A percentile compares a stretch with the other conserved stretches of the same genome.
Evolutionary conservation across 176 grass and related monocot genomes (phyloP).

Genomic region (Panicum miliaceum): DNA sequence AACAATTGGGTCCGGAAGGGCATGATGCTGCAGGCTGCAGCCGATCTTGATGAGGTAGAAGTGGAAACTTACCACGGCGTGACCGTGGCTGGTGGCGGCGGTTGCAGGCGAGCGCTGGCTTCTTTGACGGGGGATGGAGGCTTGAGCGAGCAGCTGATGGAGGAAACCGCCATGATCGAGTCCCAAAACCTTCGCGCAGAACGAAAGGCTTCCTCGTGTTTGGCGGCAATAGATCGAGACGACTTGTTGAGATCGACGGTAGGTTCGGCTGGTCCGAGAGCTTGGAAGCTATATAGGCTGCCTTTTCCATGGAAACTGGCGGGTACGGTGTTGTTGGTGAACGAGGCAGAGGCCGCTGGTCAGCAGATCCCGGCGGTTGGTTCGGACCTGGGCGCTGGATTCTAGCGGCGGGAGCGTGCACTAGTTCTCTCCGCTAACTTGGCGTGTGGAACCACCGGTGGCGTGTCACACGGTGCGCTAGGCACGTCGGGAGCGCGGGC

Average conservation of each 20-base stretch:
- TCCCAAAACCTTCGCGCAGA: background rate
- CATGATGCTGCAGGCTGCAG: no score
- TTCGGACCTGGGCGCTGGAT: conserved; percentile 60
- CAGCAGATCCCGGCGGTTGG: conserved; percentile 50
- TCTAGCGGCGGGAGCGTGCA: conserved; percentile 27
- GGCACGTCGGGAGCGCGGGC: conserved; percentile 52
- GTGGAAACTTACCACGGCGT: conserved; percentile 30
- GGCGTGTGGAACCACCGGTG: conserved; percentile 62
- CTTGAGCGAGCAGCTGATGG: conserved; percentile 59
- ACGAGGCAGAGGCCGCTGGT: conserved; percentile 9
- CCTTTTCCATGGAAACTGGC: background rate
- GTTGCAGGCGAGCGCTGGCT: background rate
- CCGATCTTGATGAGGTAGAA: background rate
- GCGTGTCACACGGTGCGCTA: conserved; percentile 28
- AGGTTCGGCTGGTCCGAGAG: background rate
- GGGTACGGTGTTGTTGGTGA: background rate
- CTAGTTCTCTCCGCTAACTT: conserved; percentile 40
- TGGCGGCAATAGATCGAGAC: background rate
- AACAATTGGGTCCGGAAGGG: background rate
- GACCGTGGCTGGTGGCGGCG: background rate
- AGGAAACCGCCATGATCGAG: conserved; percentile 46
- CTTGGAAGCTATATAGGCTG: conserved; percentile 17
- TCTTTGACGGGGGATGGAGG: conserved; percentile 24
- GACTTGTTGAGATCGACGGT: background rate
- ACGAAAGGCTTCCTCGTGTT: background rate